phyloP scores from a whole-genome alignment of 805 yeast species.

The Kluyveromyces aestuarii region DNA sequence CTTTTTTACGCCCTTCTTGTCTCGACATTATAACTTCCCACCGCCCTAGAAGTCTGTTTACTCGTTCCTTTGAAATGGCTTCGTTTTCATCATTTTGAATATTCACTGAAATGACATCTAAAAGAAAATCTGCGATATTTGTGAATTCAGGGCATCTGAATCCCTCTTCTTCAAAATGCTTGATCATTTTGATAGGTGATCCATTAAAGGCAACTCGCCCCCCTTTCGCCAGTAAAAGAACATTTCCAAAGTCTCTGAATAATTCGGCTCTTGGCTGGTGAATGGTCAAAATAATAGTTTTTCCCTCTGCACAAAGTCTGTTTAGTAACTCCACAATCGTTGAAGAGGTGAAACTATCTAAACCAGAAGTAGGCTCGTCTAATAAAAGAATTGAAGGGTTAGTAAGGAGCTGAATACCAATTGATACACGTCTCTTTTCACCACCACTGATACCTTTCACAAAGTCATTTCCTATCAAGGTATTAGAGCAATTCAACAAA shows the following conservation, averaged over 20 bases:
- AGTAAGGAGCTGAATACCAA: conserved; percentile 68
- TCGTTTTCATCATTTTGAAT: conserved; percentile 38
- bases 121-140: conserved; percentile 65
- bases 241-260: conserved; percentile 55
- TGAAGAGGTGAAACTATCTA: conserved; percentile 71
- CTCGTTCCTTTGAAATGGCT: conserved; percentile 31
- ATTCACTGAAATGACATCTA: conserved; percentile 60
- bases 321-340: conserved; percentile 55
- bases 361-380: conserved; percentile 87
- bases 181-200: conserved; percentile 33
- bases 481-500: conserved; percentile 67
- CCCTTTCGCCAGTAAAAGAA: conserved; percentile 66
- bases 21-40: conserved; percentile 27
- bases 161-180: conserved; percentile 42
- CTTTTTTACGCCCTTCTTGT: not conserved
- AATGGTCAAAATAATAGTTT: conserved; percentile 66
- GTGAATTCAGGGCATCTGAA: conserved; percentile 49
- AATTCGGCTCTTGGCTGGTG: conserved; percentile 76
- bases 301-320: conserved; percentile 43
- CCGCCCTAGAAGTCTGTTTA: conserved; percentile 27
- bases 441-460: conserved; percentile 78
- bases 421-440: conserved; percentile 77
- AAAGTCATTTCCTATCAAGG: conserved; percentile 52
- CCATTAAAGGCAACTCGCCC: conserved; percentile 68
- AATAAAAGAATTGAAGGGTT: conserved; percentile 63